Evolutionary conservation across 306 rosid genomes (phyloP), one percentile per base, ranked within the genome.

Genomic region (Hippophae tibetana): DNA sequence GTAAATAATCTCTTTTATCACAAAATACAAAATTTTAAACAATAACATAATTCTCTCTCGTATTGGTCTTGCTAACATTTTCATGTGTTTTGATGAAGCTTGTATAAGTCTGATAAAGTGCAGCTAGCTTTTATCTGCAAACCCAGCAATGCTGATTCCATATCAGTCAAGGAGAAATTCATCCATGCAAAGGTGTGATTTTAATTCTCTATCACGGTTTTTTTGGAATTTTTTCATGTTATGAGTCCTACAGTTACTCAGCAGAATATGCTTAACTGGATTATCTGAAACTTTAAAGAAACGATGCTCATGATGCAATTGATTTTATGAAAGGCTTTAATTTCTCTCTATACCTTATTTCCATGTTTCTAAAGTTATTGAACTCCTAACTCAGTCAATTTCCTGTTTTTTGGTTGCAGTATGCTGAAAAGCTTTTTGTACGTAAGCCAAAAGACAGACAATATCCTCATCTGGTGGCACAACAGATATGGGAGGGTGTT

Each of bases 91-190:
- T 75, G 42, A 14, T 80, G 85, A 71, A 93, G 99, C 75, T 74
- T 82, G 31, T 80, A 76, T 79, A 93, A 74, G 76, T 66, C 97
- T 1, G 92, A 86, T 75, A 93, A 84, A 69, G 77, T 82, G 26
- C 80, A 75, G 55, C 64, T 74, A 66, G 48, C 71, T 62, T 84
- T 82, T 66, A 55, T 93, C 72, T 79, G 78, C 79, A 93, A 86
- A 82, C 97, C 99, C 45, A 74, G 64, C 72, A 95, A 80, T 64
- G 64, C 86, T 66, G 97, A 93, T 76, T 79, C 97, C 66, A 82
- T 93, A 70, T 70, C 94, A 6, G 94, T 93, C 62, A 93, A 93
- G 82, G 99, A 93, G 81, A 93, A 93, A 70, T 93, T 88, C 80
- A 93, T 93, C 74, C 90, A 93, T 66, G 97, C 97, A 54, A 93